Percentiles rank a stretch among this genome's conserved stretches.
These are phyloP conservation scores for Nothophaeocryptopus gaeumannii DNA, from an alignment of 2,329 filamentous ascomycete species.

Conservation along the genomic window DNA sequence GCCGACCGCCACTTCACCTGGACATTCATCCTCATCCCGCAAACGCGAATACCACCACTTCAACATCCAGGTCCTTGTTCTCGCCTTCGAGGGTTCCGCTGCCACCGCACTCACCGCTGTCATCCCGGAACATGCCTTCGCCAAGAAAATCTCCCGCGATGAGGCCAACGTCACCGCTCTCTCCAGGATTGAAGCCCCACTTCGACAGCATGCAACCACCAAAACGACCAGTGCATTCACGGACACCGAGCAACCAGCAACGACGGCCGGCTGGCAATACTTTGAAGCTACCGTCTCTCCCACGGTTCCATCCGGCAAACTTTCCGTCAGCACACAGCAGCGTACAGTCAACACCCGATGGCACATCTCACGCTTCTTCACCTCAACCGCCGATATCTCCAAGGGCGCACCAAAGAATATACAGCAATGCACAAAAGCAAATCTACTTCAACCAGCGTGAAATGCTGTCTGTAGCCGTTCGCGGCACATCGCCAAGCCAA, in stretches of 20 bases:
- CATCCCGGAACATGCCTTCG: conserved; percentile 32
- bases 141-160: conserved; percentile 34
- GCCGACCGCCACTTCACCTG: neutral
- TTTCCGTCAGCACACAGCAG: conserved; percentile 41
- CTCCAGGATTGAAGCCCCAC: conserved; percentile 31
- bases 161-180: conserved; percentile 35
- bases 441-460: conserved; percentile 51
- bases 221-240: conserved; percentile 28
- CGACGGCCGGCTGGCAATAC: conserved; percentile 34
- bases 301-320: conserved; percentile 54
- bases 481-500: conserved; percentile 17
- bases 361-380: conserved; percentile 36
- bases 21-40: too few relatives aligned
- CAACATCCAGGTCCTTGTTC: too few relatives aligned
- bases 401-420: conserved; percentile 42
- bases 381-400: conserved; percentile 46
- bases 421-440: conserved; percentile 49
- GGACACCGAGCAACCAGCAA: conserved; percentile 33
- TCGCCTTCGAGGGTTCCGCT: too few relatives aligned
- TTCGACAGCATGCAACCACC: conserved; percentile 34
- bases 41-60: too few relatives aligned
- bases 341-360: conserved; percentile 37
- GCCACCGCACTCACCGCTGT: conserved; percentile 1
- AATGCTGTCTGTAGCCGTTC: conserved; percentile 28
- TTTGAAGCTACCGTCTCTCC: conserved; percentile 49